phyloP scores from a whole-genome alignment of 495 filamentous ascomycete species.

The Penicillium subrubescens region DNA sequence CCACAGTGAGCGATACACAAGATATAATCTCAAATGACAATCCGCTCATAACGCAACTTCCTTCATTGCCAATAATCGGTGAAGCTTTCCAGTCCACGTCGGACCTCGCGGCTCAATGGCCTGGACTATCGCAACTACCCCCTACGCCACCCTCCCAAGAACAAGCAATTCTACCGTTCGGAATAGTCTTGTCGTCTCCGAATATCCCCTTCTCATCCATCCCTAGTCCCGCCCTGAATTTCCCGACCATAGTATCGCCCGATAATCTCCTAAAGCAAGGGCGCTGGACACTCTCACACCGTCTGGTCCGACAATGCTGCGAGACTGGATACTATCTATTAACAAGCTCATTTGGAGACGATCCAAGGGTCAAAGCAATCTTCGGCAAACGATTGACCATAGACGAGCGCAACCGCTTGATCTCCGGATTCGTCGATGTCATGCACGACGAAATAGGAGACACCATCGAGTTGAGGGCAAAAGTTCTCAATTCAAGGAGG shows the following conservation, averaged over 20 bases:
- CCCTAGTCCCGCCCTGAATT: constrained; percentile 13
- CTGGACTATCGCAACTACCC: constrained; percentile 16
- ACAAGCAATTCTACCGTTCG: constrained; percentile 27
- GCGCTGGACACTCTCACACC: constrained; percentile 30
- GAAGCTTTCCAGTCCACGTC: constrained; percentile 15
- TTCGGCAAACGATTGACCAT: constrained; percentile 26
- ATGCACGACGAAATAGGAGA: constrained; percentile 27
- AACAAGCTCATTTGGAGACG: constrained; percentile 16
- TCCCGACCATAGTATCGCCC: constrained; percentile 11
- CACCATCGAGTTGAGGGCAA: constrained; percentile 22
- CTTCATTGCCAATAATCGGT: constrained; percentile 11
- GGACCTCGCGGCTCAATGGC: constrained; percentile 16
- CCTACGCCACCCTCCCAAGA: constrained; percentile 28
- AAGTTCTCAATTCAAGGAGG: constrained; percentile 24
- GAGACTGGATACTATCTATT: constrained; percentile 31
- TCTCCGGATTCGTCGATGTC: constrained; percentile 24
- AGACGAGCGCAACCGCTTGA: constrained; percentile 26
- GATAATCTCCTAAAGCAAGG: constrained; percentile 16
- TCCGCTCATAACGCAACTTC: constrained; percentile 14
- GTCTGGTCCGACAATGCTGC: constrained; percentile 33
- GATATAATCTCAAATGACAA: constrained; percentile 14
- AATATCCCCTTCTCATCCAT: constrained; percentile 13
- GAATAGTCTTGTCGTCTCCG: constrained; percentile 22
- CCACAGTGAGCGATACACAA: constrained; percentile 1
- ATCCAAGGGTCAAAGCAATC: constrained; percentile 19